These are phyloP conservation scores for Russula sp. DNA, from an alignment of 768 basidiomycete genomes.

Conservation along the genomic window DNA sequence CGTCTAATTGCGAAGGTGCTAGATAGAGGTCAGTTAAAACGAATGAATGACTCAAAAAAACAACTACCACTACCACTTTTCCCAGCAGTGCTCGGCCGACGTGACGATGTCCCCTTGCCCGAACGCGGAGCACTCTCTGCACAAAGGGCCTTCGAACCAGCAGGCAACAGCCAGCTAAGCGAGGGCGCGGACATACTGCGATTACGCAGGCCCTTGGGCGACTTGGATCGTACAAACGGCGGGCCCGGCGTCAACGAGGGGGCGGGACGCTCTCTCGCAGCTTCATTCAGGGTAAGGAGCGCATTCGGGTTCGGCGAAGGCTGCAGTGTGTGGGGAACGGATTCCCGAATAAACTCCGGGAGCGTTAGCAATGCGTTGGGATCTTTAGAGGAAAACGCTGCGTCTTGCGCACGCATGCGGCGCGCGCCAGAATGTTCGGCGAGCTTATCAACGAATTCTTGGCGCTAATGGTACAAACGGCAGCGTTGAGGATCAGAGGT, in stretches of 20 bases:
- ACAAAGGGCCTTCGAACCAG: constrained; percentile 22
- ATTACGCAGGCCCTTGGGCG: constrained; percentile 27
- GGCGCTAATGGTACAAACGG: constrained; percentile 42
- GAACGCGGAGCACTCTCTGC: constrained; percentile 24
- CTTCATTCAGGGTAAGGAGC: constrained; percentile 34
- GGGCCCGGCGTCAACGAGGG: constrained; percentile 28
- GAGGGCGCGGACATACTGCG: constrained; percentile 35
- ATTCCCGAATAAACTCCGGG: constrained; percentile 36
- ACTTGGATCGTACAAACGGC: constrained; percentile 33
- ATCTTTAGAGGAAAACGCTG: constrained; percentile 42
- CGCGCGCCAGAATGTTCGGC: constrained; percentile 66
- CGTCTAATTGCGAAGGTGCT: constrained; percentile 29
- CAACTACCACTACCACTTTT: constrained; percentile 29
- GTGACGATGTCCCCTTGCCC: constrained; percentile 21
- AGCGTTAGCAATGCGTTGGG: constrained; percentile 48
- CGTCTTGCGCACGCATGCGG: constrained; percentile 76
- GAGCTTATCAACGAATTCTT: constrained; percentile 71
- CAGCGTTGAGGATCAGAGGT: constrained; percentile 6
- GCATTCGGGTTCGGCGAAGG: constrained; percentile 13
- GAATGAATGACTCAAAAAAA: background rate
- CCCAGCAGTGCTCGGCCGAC: constrained; percentile 29
- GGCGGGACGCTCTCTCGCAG: constrained; percentile 35
- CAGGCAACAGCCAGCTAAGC: constrained; percentile 30
- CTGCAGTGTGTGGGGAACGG: constrained; percentile 17
- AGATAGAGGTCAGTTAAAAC: background rate